Conservation (phyloP, 1,284 basidiomycete genomes). For the Boletus smithii region DNA sequence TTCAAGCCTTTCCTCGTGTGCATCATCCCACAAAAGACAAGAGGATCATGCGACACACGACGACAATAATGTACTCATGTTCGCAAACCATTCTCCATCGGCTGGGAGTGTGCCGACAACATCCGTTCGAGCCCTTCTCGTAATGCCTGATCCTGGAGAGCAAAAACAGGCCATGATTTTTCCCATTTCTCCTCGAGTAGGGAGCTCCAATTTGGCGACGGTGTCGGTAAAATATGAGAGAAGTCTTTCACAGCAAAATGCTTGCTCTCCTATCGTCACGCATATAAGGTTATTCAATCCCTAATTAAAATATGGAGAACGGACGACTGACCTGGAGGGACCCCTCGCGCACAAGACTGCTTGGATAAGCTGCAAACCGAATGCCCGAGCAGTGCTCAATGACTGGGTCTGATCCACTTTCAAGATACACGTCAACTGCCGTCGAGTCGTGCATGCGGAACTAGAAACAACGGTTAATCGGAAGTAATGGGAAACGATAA, state of each 20-base stretch:
- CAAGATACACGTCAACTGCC: slow-evolving; percentile 58
- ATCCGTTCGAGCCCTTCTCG: slow-evolving; percentile 19
- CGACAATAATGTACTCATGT: not conserved
- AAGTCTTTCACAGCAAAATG: slow-evolving; percentile 68
- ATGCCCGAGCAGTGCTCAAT: slow-evolving; percentile 69
- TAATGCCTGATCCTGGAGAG: slow-evolving; percentile 16
- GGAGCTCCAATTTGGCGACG: slow-evolving; percentile 70
- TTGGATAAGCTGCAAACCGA: slow-evolving; percentile 59
- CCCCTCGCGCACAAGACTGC: slow-evolving; percentile 16
- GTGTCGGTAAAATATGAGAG: slow-evolving; percentile 65
- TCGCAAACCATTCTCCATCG: not conserved
- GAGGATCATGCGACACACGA: not conserved
- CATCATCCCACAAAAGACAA: not conserved
- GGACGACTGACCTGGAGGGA: slow-evolving; percentile 19
- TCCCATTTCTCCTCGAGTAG: slow-evolving; percentile 25
- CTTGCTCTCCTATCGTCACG: slow-evolving; percentile 11
- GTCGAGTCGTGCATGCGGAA: slow-evolving; percentile 77
- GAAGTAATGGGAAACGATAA: not conserved
- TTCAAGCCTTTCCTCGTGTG: not conserved
- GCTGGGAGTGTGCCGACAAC: slow-evolving; percentile 6
- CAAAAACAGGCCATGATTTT: slow-evolving; percentile 24
- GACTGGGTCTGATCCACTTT: slow-evolving; percentile 65
- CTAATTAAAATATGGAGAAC: not conserved
- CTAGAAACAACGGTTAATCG: slow-evolving; percentile 38
- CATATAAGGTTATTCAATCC: not conserved